Evolutionary conservation across 2,329 filamentous ascomycete species (phyloP).

Genomic region (Samsoniella hepiali): DNA sequence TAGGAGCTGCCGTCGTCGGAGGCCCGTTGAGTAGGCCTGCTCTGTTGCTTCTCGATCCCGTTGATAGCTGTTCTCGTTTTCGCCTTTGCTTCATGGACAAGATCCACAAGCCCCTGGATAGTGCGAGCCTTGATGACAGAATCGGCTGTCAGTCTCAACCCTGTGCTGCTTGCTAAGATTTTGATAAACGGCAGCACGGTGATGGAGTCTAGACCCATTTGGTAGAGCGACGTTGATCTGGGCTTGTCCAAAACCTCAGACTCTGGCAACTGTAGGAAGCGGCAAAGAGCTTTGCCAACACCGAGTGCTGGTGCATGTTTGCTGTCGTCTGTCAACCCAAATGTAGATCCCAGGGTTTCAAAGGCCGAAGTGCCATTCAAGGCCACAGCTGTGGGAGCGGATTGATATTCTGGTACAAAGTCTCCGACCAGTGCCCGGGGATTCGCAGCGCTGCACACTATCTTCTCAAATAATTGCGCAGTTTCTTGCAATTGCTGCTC

Average conservation of each 20-base stretch:
- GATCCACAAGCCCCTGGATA: constrained; percentile 22
- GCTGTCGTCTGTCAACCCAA: no score
- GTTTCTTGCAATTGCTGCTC: not conserved
- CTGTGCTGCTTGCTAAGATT: constrained; percentile 9
- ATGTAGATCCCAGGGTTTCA: no score
- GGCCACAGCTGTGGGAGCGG: no score
- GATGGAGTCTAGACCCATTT: constrained; percentile 25
- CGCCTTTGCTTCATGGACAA: constrained; percentile 19
- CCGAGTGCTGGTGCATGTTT: no score
- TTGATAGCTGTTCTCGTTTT: no score
- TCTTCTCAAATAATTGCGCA: constrained; percentile 21
- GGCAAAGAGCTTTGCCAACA: not conserved
- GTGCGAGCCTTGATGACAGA: constrained; percentile 25
- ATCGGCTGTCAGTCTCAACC: constrained; percentile 22
- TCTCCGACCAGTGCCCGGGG: constrained; percentile 14
- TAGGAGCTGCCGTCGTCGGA: constrained; percentile 1
- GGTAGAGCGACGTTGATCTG: constrained; percentile 22
- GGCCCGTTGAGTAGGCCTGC: no score
- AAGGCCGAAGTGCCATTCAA: no score
- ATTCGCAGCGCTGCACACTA: constrained; percentile 16
- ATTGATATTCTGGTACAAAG: constrained; percentile 15
- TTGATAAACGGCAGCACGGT: constrained; percentile 24
- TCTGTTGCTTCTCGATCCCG: no score
- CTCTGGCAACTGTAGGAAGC: constrained; percentile 19
- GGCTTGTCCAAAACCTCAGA: constrained; percentile 13